Base-by-base conservation (phyloP, 1,139 yeast species). In the Debaryomycetaceae sp. region DNA sequence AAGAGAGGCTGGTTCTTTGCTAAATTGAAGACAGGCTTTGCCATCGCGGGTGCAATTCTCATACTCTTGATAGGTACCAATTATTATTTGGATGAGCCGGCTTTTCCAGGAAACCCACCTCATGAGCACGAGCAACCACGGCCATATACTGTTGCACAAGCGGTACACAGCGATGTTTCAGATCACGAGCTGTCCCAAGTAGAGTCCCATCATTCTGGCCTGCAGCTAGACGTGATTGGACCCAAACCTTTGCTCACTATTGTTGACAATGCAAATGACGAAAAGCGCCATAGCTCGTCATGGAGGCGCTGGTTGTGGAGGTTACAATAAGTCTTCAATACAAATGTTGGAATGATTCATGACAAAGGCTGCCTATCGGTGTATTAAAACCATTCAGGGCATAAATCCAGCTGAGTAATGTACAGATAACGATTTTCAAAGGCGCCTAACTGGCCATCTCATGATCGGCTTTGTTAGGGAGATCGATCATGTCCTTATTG, bases 11-110 rank as follows among this genome's bases (percentile, higher is more conserved):
- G 28, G 27, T 18, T 53, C 10, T 42, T 45, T 16, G 36, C 33
- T 7, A 41, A 34, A 5, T 18, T 58, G 26, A 61, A 54, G 41
- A 44, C 59, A 1, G 11, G 58, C 2, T 49, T 63, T 29, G 65
- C 68, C 3, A 38, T 58, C 4, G 43, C 65, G 1, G 70, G 69
- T 5, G 56, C 53, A 6, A 48, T 61, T 2, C 56, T 61, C 31
- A 36, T 55, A 16, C 36, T 48, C 3, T 46, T 65, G 33, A 44
- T 61, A 8, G 60, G 59, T 1, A 33, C 61, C 17, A 53, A 59
- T 40, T 46, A 50, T 29, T 48, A 42, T 42, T 34, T 52, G 9
- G 55, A 45, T 17, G 56, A 49, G 12, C 22, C n/a, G n/a, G n/a
- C n/a, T n/a, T n/a, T n/a, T n/a, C n/a, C n/a, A n/a, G n/a, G n/a